Conservation (phyloP, 2,329 filamentous ascomycete species). For the Ophiostoma sp. region DNA sequence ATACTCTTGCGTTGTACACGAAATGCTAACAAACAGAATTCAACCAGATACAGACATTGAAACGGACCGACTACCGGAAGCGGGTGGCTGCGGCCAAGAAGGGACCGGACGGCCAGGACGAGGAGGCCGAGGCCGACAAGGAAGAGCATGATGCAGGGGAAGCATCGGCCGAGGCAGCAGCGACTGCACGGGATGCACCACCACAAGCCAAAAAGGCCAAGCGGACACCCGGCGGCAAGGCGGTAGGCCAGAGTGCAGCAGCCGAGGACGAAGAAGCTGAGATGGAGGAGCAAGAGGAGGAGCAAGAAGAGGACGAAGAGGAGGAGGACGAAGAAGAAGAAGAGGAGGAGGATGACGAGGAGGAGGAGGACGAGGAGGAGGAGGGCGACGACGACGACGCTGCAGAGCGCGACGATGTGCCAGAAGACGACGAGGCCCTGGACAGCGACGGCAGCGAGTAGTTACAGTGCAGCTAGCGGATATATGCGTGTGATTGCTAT, state of each 20-base stretch:
- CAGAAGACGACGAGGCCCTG: conserved; percentile 51
- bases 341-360: conserved; percentile 33
- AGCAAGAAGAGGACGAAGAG: conserved; percentile 43
- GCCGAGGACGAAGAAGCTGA: not conserved
- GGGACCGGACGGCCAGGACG: conserved; percentile 30
- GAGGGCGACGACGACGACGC: conserved; percentile 38
- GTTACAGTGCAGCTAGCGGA: not conserved
- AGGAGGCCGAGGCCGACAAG: conserved; percentile 25
- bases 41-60: conserved; percentile 66
- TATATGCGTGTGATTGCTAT: not conserved
- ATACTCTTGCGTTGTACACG: not conserved
- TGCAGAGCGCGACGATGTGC: conserved; percentile 45
- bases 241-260: not conserved
- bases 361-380: conserved; percentile 35
- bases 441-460: conserved; percentile 58
- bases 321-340: conserved; percentile 35
- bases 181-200: conserved; percentile 23
- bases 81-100: conserved; percentile 63
- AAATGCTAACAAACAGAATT: conserved; percentile 49
- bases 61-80: conserved; percentile 66
- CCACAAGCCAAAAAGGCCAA: conserved; percentile 37
- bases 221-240: conserved; percentile 33
- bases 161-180: not conserved
- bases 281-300: conserved; percentile 32
- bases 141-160: conserved; percentile 20